Percentiles rank a stretch among this genome's conserved stretches.
Conservation (phyloP, 768 basidiomycete species). For the Grammothele lineata region DNA sequence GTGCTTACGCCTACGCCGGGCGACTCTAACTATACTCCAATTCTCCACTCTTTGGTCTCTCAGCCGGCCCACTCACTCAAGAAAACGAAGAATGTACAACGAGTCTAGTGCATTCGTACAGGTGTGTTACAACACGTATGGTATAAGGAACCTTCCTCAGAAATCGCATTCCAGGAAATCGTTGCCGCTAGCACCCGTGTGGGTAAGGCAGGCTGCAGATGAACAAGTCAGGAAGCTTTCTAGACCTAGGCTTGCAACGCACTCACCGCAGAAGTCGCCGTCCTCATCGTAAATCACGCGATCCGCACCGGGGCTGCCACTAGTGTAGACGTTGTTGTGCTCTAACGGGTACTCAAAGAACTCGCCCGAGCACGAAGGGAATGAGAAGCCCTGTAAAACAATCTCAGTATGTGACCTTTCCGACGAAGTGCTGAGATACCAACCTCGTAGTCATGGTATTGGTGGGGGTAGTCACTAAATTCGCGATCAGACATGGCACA, state of each 20-base stretch:
- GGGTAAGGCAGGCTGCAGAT: constrained; percentile 21
- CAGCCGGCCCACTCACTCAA: no score
- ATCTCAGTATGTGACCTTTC: neutral
- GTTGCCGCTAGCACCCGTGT: constrained; percentile 18
- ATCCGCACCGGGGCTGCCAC: constrained; percentile 28
- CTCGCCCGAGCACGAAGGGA: constrained; percentile 20
- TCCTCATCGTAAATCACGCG: constrained; percentile 22
- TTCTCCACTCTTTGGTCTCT: no score
- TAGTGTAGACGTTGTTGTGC: constrained; percentile 19
- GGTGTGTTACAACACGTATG: no score
- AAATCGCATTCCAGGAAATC: constrained; percentile 19
- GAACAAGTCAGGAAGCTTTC: neutral
- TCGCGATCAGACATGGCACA: no score
- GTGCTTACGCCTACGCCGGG: no score
- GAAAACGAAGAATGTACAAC: no score
- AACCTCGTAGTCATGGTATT: constrained; percentile 26
- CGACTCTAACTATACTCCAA: no score
- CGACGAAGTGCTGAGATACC: no score
- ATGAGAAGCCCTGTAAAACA: constrained; percentile 17
- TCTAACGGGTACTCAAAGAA: constrained; percentile 25
- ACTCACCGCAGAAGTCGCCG: constrained; percentile 22
- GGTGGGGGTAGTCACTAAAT: constrained; percentile 25
- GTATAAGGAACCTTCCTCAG: neutral
- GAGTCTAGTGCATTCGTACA: no score
- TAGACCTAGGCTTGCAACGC: neutral